Evolutionary conservation across 2,329 filamentous ascomycete species (phyloP).

Genomic region (Penicillium sp.): DNA sequence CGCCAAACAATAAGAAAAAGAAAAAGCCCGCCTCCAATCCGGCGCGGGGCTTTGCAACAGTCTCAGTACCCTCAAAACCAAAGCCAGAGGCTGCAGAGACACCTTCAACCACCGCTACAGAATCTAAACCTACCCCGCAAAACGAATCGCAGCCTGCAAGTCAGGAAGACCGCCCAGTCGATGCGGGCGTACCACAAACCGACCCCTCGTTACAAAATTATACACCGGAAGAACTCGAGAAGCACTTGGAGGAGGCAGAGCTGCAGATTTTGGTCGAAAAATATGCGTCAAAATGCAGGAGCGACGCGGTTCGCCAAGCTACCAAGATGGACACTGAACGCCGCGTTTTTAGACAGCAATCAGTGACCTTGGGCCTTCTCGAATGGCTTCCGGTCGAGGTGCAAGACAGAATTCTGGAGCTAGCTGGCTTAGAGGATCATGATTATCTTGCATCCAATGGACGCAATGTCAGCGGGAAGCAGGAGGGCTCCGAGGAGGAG

Average conservation of each 20-base stretch:
- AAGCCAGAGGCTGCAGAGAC: constrained; percentile 51
- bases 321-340: constrained; percentile 80
- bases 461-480: constrained; percentile 32
- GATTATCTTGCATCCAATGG: constrained; percentile 36
- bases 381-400: constrained; percentile 80
- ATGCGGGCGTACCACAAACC: constrained; percentile 15
- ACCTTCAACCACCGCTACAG: constrained; percentile 27
- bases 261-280: constrained; percentile 86
- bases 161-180: constrained; percentile 17
- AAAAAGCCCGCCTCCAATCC: constrained; percentile 87
- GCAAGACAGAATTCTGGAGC: constrained; percentile 71
- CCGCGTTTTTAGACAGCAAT: constrained; percentile 75
- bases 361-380: constrained; percentile 69
- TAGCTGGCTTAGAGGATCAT: constrained; percentile 48
- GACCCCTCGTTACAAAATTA: constrained; percentile 53
- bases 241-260: constrained; percentile 84
- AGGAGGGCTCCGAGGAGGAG: constrained; percentile 68
- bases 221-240: constrained; percentile 85
- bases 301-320: constrained; percentile 75
- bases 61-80: constrained; percentile 81
- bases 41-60: constrained; percentile 89
- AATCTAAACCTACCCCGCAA: constrained; percentile 32
- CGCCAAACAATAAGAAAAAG: constrained; percentile 76
- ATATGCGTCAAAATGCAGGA: constrained; percentile 72
- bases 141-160: constrained; percentile 28